Base-by-base conservation (phyloP, 2,329 filamentous ascomycete species). In the Apiospora rasikravindrae region DNA sequence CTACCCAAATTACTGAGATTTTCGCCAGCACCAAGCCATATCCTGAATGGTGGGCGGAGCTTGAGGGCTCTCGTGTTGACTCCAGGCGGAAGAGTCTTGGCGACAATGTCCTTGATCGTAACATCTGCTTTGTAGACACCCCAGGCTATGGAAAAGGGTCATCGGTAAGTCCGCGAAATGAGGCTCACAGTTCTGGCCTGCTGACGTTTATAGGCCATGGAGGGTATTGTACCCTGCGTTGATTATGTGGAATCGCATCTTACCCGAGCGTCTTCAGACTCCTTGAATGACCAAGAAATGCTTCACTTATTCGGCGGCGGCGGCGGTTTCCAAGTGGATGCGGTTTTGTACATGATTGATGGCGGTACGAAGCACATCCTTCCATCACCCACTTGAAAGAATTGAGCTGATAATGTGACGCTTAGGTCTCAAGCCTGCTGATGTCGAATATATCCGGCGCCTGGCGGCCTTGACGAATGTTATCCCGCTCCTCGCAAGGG, bases 81-180 rank as follows among this genome's bases (percentile, higher is more conserved):
- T 74, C 88, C 67, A 88, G 91, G 78, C 88, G 92, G 77, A 93
- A 91, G 79, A 96, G 93, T 78, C 84, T 90, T 69, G 91, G 91
- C 10, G 95, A 96, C 74, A 88, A 90, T 29, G 89, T 98, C 51
- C 84, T 98, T 66, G 96, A 98, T 79, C 90, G 96, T 42, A 99
- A 99, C 79, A 83, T 99, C 6, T 98, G 94, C 81, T 98, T 99
- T 79, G 91, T 98, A 72, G 96, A 98, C 83, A 96, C 93, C 2
- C 90, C 92, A 14, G 91, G 91, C 16, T 90, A 89, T 80, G 84
- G 86, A 53, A 83, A 80, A 75, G 86, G 86, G 66, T 85, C 84
- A 66, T 88, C 87, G 49, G 87, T 90, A 29, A 37, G 51, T 70
- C 29, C 26, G 53, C 14, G 16, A 24, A 19, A 16, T 37, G 2